Evolutionary conservation across 345 rosid species (phyloP), one percentile per base, ranked within the genome.

Genomic region (Eucalyptus curtisii): DNA sequence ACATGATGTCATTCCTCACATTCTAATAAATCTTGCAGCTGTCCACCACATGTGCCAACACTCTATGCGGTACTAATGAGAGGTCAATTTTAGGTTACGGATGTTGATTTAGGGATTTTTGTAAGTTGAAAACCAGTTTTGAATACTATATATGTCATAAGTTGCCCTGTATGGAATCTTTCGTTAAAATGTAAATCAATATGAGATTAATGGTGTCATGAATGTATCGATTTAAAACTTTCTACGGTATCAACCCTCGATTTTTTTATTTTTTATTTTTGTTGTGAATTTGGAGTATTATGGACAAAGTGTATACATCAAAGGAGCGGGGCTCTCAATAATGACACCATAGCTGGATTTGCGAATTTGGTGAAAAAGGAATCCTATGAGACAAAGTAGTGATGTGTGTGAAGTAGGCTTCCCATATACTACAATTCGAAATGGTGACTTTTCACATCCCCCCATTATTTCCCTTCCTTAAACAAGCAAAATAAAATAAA

Each of bases 251-350:
- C 6, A 20, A 17, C 15, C 45, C 45, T 5, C 11, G 3, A 33
- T 4, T 11, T 59, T 1, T 1, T 9, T 22, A 4, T 8, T 14
- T 13, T 13, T 61, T 30, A 0, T 2, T 30, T 1, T 13, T 0
- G 12, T 31, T 68, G 44, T 4, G 44, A 68, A 33, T 33, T 33
- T 33, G 81, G 44, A 68, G 81, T 68, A 17, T 71, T 71, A 71
- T 10, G 44, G 84, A 76, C 84, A 37, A 76, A 40, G 84, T 22
- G 84, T 22, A 40, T 44, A 10, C 84, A 40, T 76, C 84, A 40
- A 40, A 76, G 84, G 40, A 76, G 84, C 47, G 24, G 81, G 81
- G 44, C 47, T 37, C 13, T 40, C 84, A 40, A 76, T 76, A 76
- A 40, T 76, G 84, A 76, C 47, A 6, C 47, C 47, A 22, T 76